Evolutionary conservation across 2,329 filamentous ascomycete species (phyloP), one percentile per base, ranked within the genome.

Genomic region (Pseudocercospora cruenta): DNA sequence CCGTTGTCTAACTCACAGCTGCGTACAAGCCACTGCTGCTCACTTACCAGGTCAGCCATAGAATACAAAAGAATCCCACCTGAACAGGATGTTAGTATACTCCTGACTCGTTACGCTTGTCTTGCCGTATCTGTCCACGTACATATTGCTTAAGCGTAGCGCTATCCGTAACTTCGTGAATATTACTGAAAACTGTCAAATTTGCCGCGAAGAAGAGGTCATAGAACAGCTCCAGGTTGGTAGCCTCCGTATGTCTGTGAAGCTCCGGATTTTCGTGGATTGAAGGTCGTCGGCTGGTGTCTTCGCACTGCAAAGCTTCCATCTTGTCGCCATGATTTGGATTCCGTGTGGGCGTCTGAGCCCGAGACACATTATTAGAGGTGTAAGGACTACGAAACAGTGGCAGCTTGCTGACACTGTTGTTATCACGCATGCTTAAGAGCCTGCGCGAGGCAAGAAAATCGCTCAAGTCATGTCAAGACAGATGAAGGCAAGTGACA

Each of bases 121-220:
- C 10, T 31, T 10, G 55, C 8, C 1, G 16, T 6, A 19, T 19
- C 39, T 43, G 1, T 8, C 21, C 6, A 43, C 55, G 8, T n/a
- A 58, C 55, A 72, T 87, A 84, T 39, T 82, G 71, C 36, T 72
- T 72, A 2, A 82, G 68, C 4, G 65, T 73, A 76, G 70, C 69
- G 78, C 78, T 75, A 68, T 85, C 82, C 70, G 85, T 86, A 68
- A 88, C 86, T 49, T 86, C 83, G 69, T 86, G 83, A 4, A 82
- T 79, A 8, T 80, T 80, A 3, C 85, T 86, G 71, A 90, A 90
- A 12, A 88, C 87, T 4, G 86, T 87, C 62, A 90, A 80, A 71
- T 90, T 90, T 63, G 87, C 88, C 6, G 89, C 85, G 65, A 88
- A 87, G 71, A 88, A 88, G 0, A 88, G 77, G 73, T 88, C 86